Percentiles rank a stretch among this genome's conserved stretches.
These are phyloP conservation scores for Fusarium pseudocircinatum DNA, from an alignment of 2,329 filamentous ascomycete species.

Conservation along the genomic window DNA sequence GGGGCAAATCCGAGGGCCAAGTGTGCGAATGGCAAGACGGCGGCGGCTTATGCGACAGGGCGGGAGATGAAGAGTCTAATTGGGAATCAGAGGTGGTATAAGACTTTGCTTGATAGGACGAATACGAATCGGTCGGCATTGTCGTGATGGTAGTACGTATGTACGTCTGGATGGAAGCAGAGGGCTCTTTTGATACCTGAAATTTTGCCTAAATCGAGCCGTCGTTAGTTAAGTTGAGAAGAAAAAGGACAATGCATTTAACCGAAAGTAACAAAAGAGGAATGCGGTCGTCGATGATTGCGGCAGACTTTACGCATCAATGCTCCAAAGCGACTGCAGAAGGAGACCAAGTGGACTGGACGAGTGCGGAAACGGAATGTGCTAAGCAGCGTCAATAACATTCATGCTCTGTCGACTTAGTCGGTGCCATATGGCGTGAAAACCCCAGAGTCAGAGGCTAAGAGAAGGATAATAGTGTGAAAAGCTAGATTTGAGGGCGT, in stretches of 20 bases:
- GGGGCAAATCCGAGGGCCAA: background rate
- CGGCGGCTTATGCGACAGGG: background rate
- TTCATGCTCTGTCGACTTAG: too few species aligned
- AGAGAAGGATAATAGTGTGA: too few species aligned
- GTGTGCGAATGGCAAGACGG: constrained; percentile 4
- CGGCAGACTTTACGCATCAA: background rate
- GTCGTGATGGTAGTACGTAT: rapidly evolving
- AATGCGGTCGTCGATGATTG: too few species aligned
- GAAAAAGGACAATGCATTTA: too few species aligned
- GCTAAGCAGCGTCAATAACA: background rate
- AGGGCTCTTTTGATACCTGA: rapidly evolving
- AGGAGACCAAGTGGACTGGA: background rate
- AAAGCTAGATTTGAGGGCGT: too few species aligned
- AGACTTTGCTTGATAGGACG: background rate
- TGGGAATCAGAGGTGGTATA: background rate
- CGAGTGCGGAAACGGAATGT: background rate
- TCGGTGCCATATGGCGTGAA: too few species aligned
- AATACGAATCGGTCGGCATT: background rate
- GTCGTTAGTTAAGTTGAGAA: background rate
- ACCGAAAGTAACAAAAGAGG: background rate
- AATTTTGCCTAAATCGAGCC: background rate
- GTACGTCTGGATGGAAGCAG: background rate
- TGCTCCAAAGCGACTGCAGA: background rate
- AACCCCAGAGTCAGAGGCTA: too few species aligned
- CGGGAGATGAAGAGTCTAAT: background rate